These are phyloP conservation scores for Rozella allomycis DNA, from an alignment of 371 early-diverging fungal species.

Conservation along the genomic window DNA sequence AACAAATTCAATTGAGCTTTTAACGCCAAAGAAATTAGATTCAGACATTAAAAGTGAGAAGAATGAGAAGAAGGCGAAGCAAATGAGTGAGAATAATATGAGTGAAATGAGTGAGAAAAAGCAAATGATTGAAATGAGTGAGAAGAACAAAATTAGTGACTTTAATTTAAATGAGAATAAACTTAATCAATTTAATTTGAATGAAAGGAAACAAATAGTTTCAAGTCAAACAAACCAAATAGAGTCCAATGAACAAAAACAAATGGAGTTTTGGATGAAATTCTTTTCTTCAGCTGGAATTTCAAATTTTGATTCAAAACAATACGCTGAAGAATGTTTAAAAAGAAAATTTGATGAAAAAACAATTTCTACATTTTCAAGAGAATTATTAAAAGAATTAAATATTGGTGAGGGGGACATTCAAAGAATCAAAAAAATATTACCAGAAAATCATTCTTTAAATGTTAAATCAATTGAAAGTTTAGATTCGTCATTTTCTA, in stretches of 20 bases:
- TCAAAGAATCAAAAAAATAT: slow-evolving; percentile 43
- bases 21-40: slow-evolving; percentile 12
- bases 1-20: slow-evolving; percentile 19
- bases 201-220: too few species aligned
- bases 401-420: slow-evolving; percentile 66
- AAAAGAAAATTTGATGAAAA: slow-evolving; percentile 55
- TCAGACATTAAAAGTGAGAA: slow-evolving; percentile 8
- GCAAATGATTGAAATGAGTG: slow-evolving; percentile 21
- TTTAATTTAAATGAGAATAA: too few species aligned
- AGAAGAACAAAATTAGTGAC: too few species aligned
- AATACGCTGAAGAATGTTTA: slow-evolving; percentile 56
- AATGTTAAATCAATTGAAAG: too few species aligned
- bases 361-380: slow-evolving; percentile 43
- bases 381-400: slow-evolving; percentile 44
- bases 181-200: too few species aligned
- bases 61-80: slow-evolving; percentile 5
- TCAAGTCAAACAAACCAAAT: too few species aligned
- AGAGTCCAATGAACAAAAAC: too few species aligned
- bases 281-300: slow-evolving; percentile 57
- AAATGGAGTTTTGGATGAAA: slow-evolving; percentile 78
- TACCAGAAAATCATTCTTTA: too few species aligned
- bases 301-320: slow-evolving; percentile 40
- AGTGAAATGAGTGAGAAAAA: slow-evolving; percentile 1
- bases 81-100: slow-evolving; percentile 1
- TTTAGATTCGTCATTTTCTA: too few species aligned